A percentile compares a stretch with the other conserved stretches of the same genome.
phyloP scores from a whole-genome alignment of 352 stramenopile species.

The Lagenidium giganteum region DNA sequence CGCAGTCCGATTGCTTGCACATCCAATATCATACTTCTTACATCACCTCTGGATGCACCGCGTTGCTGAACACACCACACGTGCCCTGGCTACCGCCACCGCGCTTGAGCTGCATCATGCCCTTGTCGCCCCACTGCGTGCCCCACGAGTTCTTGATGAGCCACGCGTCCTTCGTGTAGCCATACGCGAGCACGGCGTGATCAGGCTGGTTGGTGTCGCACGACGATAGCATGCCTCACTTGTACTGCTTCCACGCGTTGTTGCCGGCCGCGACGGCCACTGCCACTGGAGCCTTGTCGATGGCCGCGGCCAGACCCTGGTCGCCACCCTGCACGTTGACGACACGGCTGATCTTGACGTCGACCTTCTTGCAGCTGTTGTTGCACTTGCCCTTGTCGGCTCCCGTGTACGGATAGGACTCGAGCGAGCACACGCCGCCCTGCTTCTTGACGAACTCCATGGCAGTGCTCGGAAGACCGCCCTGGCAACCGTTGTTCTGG shows the following conservation, averaged over 20 bases:
- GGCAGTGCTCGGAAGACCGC: constrained; percentile 65
- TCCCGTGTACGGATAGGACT: constrained; percentile 43
- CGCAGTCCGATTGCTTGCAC: too few species aligned
- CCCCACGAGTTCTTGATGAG: constrained; percentile 97
- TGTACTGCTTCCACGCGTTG: constrained; percentile 94
- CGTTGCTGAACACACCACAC: too few species aligned
- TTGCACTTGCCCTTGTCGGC: constrained; percentile 2
- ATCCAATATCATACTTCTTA: too few species aligned
- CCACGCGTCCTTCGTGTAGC: constrained; percentile 80
- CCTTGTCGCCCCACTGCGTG: constrained; percentile 78
- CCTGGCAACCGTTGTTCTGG: constrained; percentile 62
- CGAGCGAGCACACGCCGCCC: constrained; percentile 67
- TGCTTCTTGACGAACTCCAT: constrained; percentile 64
- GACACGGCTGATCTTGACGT: constrained; percentile 21
- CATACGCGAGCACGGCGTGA: constrained; percentile 94
- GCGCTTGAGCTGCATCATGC: constrained; percentile 85
- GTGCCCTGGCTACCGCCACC: too few species aligned
- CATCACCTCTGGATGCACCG: too few species aligned
- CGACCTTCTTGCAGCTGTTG: constrained; percentile 5
- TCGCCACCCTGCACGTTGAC: constrained; percentile 50
- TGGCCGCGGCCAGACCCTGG: constrained; percentile 61
- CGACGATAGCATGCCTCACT: constrained; percentile 69
- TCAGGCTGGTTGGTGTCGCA: constrained; percentile 85
- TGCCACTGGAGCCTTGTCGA: constrained; percentile 88
- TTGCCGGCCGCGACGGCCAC: constrained; percentile 90